A percentile compares a stretch with the other conserved stretches of the same genome.
Conservation (phyloP, 2,329 filamentous ascomycete genomes). For the Zymoseptoria passerinii region DNA sequence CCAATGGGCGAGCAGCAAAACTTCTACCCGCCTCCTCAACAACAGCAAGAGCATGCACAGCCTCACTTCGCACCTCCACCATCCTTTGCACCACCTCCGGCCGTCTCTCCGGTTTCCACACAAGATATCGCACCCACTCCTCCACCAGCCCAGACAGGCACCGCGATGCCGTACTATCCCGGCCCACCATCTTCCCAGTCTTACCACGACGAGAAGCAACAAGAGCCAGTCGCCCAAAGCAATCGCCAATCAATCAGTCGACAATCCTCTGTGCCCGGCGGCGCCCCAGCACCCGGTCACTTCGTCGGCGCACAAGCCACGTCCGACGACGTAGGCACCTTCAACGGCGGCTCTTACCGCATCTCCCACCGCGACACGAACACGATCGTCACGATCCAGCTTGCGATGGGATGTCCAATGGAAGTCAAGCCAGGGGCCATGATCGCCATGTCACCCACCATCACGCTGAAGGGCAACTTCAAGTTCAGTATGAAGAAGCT, state of each 20-base stretch:
- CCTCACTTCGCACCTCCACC: conserved; percentile 26
- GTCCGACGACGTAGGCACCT: conserved; percentile 80
- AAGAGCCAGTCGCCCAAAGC: conserved; percentile 21
- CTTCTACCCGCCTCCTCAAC: conserved; percentile 22
- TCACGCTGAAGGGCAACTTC: conserved; percentile 72
- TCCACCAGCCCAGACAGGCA: conserved; percentile 18
- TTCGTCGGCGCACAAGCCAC: conserved; percentile 57
- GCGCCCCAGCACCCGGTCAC: conserved; percentile 42
- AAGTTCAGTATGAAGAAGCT: conserved; percentile 90
- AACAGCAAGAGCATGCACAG: conserved; percentile 9
- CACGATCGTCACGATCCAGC: conserved; percentile 76
- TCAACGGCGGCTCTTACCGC: conserved; percentile 90
- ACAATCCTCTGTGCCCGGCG: conserved; percentile 26
- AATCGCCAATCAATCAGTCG: conserved; percentile 23
- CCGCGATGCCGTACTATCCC: conserved; percentile 30
- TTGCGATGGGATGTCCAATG: conserved; percentile 82
- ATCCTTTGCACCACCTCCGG: conserved; percentile 15
- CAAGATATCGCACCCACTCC: conserved; percentile 15
- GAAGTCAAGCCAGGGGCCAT: conserved; percentile 75
- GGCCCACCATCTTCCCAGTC: conserved; percentile 27
- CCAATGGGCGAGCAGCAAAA: conserved; percentile 13
- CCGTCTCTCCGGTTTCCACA: conserved; percentile 23
- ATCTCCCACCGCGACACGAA: conserved; percentile 90
- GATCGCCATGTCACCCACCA: conserved; percentile 88
- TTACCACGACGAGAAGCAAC: conserved; percentile 28